Evolutionary conservation across 225 moss, liverwort and hornwort species (phyloP), one percentile per base, ranked within the genome.

Genomic region (Marchantia paleacea): DNA sequence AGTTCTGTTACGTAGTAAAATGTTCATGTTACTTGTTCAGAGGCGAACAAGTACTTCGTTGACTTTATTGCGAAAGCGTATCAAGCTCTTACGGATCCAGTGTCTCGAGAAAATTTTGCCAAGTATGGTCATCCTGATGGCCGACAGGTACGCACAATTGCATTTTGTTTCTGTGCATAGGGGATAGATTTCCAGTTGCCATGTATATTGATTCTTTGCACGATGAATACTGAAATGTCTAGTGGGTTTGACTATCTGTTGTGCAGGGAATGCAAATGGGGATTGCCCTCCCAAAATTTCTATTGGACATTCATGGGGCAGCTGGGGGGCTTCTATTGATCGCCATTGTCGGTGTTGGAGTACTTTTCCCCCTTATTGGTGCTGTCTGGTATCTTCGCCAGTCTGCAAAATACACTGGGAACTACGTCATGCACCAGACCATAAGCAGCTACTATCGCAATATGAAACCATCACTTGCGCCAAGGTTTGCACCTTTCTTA

Each of bases 61-160:
- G 94, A 95, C 73, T 94, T 53, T 47, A 90, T 99, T 70, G 89
- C 92, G 2, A 99, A 99, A 84, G 99, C 99, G 16, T 95, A 99
- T 75, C 99, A 99, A 81, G 99, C 99, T 71, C 91, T 99, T 48
- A 99, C 99, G 30, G 94, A 99, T 88, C 90, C 81, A 57, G 91
- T 83, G 39, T 82, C 95, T 68, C 86, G 89, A 81, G 95, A 95
- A 69, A 99, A 99, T 83, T 99, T 89, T 81, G 90, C 88, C 72
- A 99, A 99, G 78, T 99, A 84, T 78, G 99, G 99, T 52, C 99
- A 99, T 89, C 99, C 99, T 22, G 99, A 99, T 80, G 99, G 99
- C 78, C 89, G 92, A 69, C 90, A 94, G 93, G 93, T 94, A 84
- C 74, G 81, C 82, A 66, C 3, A 24, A 30, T 51, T 5, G 29